Evolutionary conservation across 768 basidiomycete genomes (phyloP).

Genomic region (Scleroderma citrinum): DNA sequence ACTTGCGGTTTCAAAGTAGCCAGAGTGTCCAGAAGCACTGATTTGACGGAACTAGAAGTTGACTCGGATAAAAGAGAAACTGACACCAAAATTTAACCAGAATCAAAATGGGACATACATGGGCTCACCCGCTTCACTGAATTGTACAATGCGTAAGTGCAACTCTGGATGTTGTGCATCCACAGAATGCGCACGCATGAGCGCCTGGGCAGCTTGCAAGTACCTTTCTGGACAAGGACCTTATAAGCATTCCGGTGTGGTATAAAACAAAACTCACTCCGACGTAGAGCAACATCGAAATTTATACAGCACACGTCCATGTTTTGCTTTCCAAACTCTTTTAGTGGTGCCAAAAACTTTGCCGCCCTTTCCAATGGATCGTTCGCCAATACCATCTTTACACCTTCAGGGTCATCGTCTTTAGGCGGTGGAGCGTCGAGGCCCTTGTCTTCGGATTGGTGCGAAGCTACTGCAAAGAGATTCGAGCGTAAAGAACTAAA

Average conservation of each 20-base stretch:
- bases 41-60: conserved; percentile 41
- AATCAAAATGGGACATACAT: not conserved
- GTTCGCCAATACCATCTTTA: conserved; percentile 54
- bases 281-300: conserved; percentile 79
- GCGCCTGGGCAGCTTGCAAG: conserved; percentile 68
- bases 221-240: conserved; percentile 56
- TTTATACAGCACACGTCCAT: conserved; percentile 67
- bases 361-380: conserved; percentile 73
- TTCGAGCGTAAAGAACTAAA: conserved; percentile 8
- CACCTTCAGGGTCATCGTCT: conserved; percentile 84
- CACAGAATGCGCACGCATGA: conserved; percentile 50
- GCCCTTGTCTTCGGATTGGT: conserved; percentile 57
- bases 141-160: conserved; percentile 64
- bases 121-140: conserved; percentile 48
- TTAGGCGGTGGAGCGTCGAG: conserved; percentile 49
- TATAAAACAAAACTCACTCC: conserved; percentile 47
- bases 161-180: conserved; percentile 57
- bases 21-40: conserved; percentile 44
- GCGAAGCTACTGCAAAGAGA: conserved; percentile 13
- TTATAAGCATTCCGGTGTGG: not conserved
- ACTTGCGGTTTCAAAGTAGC: conserved; percentile 49
- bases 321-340: conserved; percentile 42
- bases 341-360: conserved; percentile 62
- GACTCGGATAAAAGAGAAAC: conserved; percentile 41
- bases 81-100: conserved; percentile 17